Percentiles rank a stretch among this genome's conserved stretches.
Conservation (phyloP, 805 yeast species). For the Cyberlindnera xylosilytica region DNA sequence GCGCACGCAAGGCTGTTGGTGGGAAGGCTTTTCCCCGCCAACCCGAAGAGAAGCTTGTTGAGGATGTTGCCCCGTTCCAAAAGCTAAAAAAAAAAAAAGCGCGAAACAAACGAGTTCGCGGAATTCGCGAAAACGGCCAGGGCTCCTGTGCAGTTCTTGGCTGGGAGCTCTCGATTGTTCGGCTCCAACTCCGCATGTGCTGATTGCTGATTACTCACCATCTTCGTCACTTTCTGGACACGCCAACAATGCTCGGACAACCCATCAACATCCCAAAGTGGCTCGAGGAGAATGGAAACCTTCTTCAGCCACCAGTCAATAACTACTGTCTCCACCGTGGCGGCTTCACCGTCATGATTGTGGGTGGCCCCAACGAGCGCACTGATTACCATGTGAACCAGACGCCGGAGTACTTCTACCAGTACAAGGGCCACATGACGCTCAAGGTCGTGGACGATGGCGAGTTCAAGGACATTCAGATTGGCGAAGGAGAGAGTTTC, state of each 20-base stretch:
- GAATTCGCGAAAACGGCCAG: not conserved
- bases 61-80: too few relatives aligned
- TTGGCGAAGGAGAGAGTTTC: constrained; percentile 86
- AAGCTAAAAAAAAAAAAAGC: too few relatives aligned
- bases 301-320: constrained; percentile 88
- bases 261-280: constrained; percentile 81
- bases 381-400: constrained; percentile 92
- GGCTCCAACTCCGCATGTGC: too few relatives aligned
- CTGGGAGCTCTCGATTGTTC: not conserved
- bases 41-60: too few relatives aligned
- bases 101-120: not conserved
- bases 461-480: constrained; percentile 67
- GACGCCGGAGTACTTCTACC: constrained; percentile 92
- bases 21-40: too few relatives aligned
- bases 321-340: constrained; percentile 88
- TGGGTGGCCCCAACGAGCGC: constrained; percentile 93
- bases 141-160: constrained; percentile 4
- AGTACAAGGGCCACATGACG: constrained; percentile 82
- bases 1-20: too few relatives aligned
- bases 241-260: constrained; percentile 34
- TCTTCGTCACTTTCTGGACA: too few relatives aligned
- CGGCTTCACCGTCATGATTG: constrained; percentile 92
- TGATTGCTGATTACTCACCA: not conserved
- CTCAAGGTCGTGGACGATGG: constrained; percentile 80
- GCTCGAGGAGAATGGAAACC: constrained; percentile 71